Evolutionary conservation across 2,329 filamentous ascomycete genomes (phyloP).

Genomic region (Alternaria viburni): DNA sequence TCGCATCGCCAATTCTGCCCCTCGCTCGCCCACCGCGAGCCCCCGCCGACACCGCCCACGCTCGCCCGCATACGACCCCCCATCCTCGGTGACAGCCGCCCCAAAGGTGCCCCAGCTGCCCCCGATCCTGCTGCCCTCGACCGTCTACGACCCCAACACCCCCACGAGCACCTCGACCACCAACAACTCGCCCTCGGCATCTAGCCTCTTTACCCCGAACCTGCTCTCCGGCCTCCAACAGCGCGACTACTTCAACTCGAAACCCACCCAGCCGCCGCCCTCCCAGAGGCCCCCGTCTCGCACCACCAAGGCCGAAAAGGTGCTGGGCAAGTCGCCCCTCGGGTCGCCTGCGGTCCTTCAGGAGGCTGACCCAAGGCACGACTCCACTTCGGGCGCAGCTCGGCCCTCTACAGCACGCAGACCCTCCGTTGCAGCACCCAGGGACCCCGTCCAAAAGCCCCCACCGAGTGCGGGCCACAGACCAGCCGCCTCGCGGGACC

Average conservation of each 20-base stretch:
- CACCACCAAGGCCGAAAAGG: constrained; percentile 31
- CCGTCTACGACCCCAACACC: constrained; percentile 48
- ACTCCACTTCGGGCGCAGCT: constrained; percentile 21
- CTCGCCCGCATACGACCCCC: constrained; percentile 42
- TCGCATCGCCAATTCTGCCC: constrained; percentile 25
- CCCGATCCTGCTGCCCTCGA: constrained; percentile 39
- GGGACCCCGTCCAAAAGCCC: constrained; percentile 31
- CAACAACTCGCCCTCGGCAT: constrained; percentile 42
- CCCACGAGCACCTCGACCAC: constrained; percentile 37
- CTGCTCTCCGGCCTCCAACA: constrained; percentile 30
- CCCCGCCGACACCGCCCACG: constrained; percentile 40
- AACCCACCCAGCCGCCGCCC: constrained; percentile 25
- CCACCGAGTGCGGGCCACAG: constrained; percentile 28
- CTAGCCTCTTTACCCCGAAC: constrained; percentile 43
- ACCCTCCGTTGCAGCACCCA: constrained; percentile 15
- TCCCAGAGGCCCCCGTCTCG: constrained; percentile 39
- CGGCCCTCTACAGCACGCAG: constrained; percentile 32
- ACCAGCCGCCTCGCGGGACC: constrained; percentile 22
- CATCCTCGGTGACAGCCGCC: constrained; percentile 39
- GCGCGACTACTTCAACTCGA: constrained; percentile 50
- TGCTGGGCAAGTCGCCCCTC: constrained; percentile 42
- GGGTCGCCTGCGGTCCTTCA: constrained; percentile 44
- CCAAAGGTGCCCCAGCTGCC: constrained; percentile 41
- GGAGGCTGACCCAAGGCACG: constrained; percentile 42
- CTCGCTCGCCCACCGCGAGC: constrained; percentile 48